Conservation (phyloP, 1,284 basidiomycete genomes). For the Leccinum idahoense region DNA sequence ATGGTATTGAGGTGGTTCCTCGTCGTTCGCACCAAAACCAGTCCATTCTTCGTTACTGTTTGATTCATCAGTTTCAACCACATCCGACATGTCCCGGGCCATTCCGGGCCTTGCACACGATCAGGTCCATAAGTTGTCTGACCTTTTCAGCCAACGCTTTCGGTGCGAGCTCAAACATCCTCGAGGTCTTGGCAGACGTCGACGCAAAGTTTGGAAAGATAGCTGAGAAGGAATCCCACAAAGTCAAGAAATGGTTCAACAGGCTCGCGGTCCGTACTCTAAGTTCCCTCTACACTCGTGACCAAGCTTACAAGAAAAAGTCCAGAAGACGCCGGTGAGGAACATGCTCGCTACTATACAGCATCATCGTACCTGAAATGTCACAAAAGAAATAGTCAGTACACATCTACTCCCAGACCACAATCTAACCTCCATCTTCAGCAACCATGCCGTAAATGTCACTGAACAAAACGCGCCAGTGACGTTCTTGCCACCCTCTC, state of each 20-base stretch:
- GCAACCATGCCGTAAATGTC: conserved; percentile 61
- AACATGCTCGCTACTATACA: conserved; percentile 69
- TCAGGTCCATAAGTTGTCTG: not conserved
- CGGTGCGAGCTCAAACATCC: conserved; percentile 57
- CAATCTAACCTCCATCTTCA: conserved; percentile 26
- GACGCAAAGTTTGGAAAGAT: conserved; percentile 70
- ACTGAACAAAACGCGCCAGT: conserved; percentile 56
- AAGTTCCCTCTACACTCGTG: not conserved
- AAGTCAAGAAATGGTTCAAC: conserved; percentile 81
- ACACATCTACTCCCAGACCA: not conserved
- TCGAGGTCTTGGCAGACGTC: conserved; percentile 64
- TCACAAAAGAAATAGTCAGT: conserved; percentile 73
- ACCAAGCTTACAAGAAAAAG: conserved; percentile 68
- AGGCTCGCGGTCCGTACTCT: conserved; percentile 54
- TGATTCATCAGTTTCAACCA: too few species aligned
- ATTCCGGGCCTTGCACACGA: not conserved
- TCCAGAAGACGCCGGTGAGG: conserved; percentile 68
- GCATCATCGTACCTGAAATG: conserved; percentile 69
- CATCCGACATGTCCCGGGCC: too few species aligned
- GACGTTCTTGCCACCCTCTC: conserved; percentile 58
- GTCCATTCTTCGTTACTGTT: too few species aligned
- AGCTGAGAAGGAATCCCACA: conserved; percentile 68
- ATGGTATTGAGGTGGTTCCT: too few species aligned
- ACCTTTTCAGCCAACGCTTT: conserved; percentile 54
- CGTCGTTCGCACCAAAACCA: too few species aligned